Evolutionary conservation across 768 basidiomycete species (phyloP).

Genomic region (Rickenella mellea): DNA sequence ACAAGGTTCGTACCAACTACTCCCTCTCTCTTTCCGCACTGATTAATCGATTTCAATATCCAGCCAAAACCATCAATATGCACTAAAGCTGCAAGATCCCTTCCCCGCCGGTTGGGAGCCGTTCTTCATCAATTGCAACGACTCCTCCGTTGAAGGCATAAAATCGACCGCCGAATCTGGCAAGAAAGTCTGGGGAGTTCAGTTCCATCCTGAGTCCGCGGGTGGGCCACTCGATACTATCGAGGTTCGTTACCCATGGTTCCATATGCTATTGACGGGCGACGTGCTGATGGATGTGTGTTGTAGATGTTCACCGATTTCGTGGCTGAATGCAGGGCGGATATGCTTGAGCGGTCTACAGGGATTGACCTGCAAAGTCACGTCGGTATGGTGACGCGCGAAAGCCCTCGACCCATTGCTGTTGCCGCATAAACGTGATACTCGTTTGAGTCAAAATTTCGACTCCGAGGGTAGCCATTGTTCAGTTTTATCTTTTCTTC

Average conservation of each 20-base stretch:
- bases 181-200: constrained; percentile 93
- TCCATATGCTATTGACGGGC: background rate
- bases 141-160: constrained; percentile 98
- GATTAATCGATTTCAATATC: background rate
- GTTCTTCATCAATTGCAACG: constrained; percentile 99
- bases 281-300: background rate
- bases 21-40: constrained; percentile 4
- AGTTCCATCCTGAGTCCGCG: constrained; percentile 98
- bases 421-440: constrained; percentile 3
- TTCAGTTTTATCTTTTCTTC: too few relatives aligned
- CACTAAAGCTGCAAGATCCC: constrained; percentile 85
- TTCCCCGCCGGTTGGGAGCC: constrained; percentile 98
- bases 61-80: constrained; percentile 97
- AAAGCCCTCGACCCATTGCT: background rate
- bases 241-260: constrained; percentile 45
- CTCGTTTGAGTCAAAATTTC: too few relatives aligned
- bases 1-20: constrained; percentile 52
- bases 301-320: constrained; percentile 91
- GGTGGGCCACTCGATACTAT: constrained; percentile 99
- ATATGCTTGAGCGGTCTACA: constrained; percentile 27
- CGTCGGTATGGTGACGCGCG: background rate
- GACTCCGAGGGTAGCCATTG: too few relatives aligned
- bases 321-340: constrained; percentile 65
- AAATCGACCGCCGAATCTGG: constrained; percentile 87
- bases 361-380: background rate